Evolutionary conservation across 305 asterid genomes (phyloP).

Genomic region (Fraxinus platypoda): DNA sequence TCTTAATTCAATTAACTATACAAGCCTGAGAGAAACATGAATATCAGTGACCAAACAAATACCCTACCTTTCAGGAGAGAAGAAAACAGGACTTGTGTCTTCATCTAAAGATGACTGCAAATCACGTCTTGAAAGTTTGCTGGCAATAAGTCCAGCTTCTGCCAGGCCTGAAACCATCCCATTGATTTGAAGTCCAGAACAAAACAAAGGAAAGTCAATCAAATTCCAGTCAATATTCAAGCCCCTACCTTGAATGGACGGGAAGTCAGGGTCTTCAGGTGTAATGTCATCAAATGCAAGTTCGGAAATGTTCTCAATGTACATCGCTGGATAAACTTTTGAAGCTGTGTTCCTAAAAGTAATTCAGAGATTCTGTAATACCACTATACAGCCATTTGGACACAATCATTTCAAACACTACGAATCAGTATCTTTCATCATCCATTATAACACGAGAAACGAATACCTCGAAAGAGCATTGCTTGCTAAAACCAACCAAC

Average conservation of each 20-base stretch:
- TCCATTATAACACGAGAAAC: constrained; percentile 15
- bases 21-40: constrained; percentile 15
- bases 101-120: constrained; percentile 64
- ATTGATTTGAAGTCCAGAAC: constrained; percentile 34
- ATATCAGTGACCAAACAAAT: not conserved
- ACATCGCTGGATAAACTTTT: constrained; percentile 98
- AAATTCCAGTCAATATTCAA: constrained; percentile 16
- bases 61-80: constrained; percentile 79
- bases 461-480: constrained; percentile 79
- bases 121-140: constrained; percentile 93
- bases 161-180: constrained; percentile 75
- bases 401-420: constrained; percentile 11
- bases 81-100: constrained; percentile 61
- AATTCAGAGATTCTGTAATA: constrained; percentile 26
- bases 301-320: constrained; percentile 83
- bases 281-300: constrained; percentile 96
- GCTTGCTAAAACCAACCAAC: constrained; percentile 92
- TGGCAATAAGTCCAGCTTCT: constrained; percentile 94
- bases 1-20: constrained; percentile 5
- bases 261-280: constrained; percentile 86
- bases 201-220: constrained; percentile 19
- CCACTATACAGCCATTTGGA: constrained; percentile 14
- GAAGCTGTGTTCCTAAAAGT: constrained; percentile 66
- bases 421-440: constrained; percentile 18
- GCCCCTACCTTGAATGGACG: constrained; percentile 79